Base-by-base conservation (phyloP, 2,329 filamentous ascomycete genomes). In the Pseudocercospora fuligena region DNA sequence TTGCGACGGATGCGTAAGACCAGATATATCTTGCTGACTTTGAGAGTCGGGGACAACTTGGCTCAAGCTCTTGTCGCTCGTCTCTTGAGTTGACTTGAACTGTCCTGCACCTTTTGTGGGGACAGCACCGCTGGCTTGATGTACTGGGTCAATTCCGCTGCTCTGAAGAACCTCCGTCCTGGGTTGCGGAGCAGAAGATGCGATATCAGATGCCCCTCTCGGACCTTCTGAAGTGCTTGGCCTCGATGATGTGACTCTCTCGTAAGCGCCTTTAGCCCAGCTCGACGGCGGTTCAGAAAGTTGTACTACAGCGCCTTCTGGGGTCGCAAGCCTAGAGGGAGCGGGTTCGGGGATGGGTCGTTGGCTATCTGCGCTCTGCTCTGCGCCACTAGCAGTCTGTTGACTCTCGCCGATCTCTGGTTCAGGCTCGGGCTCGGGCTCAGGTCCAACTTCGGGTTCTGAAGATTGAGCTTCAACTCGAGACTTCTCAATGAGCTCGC, bases 361-460 rank as follows among this genome's bases (percentile, higher is more conserved):
- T 1, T 67, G 69, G 36, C 71, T 69, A 11, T 68, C 67, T 14
- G 59, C 23, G 16, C 40, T 53, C 23, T 53, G 29, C 14, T 46
- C 61, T 16, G 61, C 49, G 31, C n/a, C 51, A 21, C 51, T 54
- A 40, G 62, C 47, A 12, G 61, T 47, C 2, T 63, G 67, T n/a
- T 63, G 65, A n/a, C 72, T 75, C 29, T 76, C 73, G 1, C 64
- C 64, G 43, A 76, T 75, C 46, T 76, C 73, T 40, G 65, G 69
- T 19, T 69, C 67, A 5, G 61, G 43, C 23, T 43, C 31, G 0
- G 21, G 43, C 23, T 43, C 31, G 0, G 21, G 11, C n/a, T 23
- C 56, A 33, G 23, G 16, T 21, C 8, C 47, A n/a, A 8, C 11
- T 36, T 4, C 33, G 5, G 36, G 16, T 43, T 7, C 40, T 43